A percentile compares a stretch with the other conserved stretches of the same genome.
Conservation (phyloP, 129 eudicot species). For the Lactuca saligna region DNA sequence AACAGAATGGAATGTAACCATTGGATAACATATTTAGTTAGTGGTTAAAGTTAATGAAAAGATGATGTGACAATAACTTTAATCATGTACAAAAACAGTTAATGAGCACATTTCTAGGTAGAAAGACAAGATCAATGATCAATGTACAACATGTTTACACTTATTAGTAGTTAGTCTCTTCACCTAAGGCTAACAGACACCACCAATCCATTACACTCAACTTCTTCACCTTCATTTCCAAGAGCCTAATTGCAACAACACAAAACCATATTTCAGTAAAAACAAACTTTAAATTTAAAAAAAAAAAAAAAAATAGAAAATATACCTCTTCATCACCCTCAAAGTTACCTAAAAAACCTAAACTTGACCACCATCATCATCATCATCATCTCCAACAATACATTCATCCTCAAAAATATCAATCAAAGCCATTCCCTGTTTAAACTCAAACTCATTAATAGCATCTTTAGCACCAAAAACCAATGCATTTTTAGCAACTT, state of each 20-base stretch:
- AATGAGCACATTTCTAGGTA: not conserved
- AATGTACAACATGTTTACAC: not conserved
- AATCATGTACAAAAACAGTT: not conserved
- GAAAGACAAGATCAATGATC: not conserved
- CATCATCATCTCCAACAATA: constrained; percentile 28
- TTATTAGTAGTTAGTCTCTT: not conserved
- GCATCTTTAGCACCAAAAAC: constrained; percentile 71
- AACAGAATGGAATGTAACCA: too few species aligned
- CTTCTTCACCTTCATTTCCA: not conserved
- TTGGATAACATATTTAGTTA: too few species aligned
- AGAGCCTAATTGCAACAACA: not conserved
- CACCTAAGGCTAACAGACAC: too few species aligned
- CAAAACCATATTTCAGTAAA: constrained; percentile 20
- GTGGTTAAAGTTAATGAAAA: too few species aligned
- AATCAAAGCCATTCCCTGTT: constrained; percentile 39
- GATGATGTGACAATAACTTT: too few species aligned
- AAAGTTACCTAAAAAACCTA: not conserved
- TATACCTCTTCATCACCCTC: too few species aligned
- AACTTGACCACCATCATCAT: constrained; percentile 24
- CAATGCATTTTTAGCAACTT: constrained; percentile 71
- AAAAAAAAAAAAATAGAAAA: not conserved
- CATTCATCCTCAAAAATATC: constrained; percentile 37
- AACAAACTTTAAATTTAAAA: not conserved
- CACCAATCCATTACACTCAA: not conserved
- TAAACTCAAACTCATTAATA: constrained; percentile 48